phyloP scores from a whole-genome alignment of 176 grass and related monocot genomes.

The Aegilops longissima region DNA sequence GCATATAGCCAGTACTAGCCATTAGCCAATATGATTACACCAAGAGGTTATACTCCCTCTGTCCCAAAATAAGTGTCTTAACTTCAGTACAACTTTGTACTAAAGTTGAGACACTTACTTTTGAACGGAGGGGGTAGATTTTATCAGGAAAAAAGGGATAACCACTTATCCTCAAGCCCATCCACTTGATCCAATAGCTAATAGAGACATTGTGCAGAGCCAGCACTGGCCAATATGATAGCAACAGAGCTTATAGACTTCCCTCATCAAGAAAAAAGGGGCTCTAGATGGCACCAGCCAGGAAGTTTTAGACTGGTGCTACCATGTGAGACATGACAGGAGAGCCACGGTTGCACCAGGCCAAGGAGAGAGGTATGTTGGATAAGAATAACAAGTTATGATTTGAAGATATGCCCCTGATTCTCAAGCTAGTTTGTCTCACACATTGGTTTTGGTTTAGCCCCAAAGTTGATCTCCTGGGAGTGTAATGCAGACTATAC shows the following conservation, averaged over 20 bases:
- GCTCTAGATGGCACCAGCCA: not conserved
- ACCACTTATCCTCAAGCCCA: no score
- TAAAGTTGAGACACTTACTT: no score
- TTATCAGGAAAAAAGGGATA: no score
- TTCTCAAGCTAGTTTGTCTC: constrained; percentile 1
- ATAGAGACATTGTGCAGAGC: no score
- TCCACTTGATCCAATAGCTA: no score
- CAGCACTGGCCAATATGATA: no score
- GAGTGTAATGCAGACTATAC: not conserved
- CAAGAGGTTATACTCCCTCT: not conserved
- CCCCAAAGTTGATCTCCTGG: not conserved
- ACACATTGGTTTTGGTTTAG: not conserved
- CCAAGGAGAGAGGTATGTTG: not conserved
- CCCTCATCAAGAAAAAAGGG: not conserved
- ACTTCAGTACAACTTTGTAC: no score
- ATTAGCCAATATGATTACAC: not conserved
- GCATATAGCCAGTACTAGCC: not conserved
- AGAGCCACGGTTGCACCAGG: not conserved
- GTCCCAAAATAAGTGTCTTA: no score
- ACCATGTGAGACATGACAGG: not conserved
- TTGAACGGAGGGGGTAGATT: no score
- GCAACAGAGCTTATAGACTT: not conserved
- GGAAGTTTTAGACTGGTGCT: constrained; percentile 11
- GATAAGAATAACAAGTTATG: not conserved
- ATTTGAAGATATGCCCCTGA: not conserved